Evolutionary conservation across 202 grass and related monocot genomes (phyloP).

Genomic region (Schoenoplectus tabernaemontani): DNA sequence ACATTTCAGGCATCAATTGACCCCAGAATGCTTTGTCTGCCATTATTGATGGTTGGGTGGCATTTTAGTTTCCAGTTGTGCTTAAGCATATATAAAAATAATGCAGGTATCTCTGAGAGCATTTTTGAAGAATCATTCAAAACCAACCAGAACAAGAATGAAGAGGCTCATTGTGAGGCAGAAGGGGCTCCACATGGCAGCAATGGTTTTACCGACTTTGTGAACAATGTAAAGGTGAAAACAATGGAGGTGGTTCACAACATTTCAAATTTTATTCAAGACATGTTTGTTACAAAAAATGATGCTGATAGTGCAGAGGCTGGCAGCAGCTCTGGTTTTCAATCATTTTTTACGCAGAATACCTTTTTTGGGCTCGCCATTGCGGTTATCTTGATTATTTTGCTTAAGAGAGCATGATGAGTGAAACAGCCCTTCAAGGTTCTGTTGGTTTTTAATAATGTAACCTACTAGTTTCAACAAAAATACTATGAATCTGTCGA

Average conservation of each 20-base stretch:
- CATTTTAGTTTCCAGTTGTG: neutral
- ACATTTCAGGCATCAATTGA: neutral
- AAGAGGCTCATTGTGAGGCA: neutral
- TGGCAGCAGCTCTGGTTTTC: slow-evolving; percentile 17
- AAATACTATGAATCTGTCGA: slow-evolving; percentile 13
- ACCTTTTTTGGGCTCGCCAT: slow-evolving; percentile 53
- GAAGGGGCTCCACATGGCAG: neutral
- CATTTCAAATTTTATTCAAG: slow-evolving; percentile 53
- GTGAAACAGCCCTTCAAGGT: neutral
- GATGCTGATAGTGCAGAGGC: neutral
- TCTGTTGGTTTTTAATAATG: neutral
- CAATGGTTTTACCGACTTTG: slow-evolving; percentile 40
- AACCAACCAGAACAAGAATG: neutral
- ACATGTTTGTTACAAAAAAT: slow-evolving; percentile 31
- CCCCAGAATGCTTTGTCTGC: neutral
- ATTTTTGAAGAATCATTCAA: slow-evolving; percentile 25
- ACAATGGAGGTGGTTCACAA: slow-evolving; percentile 36
- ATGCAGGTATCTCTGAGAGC: slow-evolving; percentile 39
- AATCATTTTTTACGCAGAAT: slow-evolving; percentile 23
- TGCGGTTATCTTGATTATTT: slow-evolving; percentile 50
- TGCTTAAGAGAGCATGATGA: slow-evolving; percentile 59
- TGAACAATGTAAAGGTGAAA: slow-evolving; percentile 45
- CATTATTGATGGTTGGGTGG: neutral
- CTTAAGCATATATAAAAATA: neutral
- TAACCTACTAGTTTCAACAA: neutral